Percentiles rank a stretch among this genome's conserved stretches.
phyloP scores from a whole-genome alignment of 2,329 filamentous ascomycete species.

The Bipolaris oryzae region DNA sequence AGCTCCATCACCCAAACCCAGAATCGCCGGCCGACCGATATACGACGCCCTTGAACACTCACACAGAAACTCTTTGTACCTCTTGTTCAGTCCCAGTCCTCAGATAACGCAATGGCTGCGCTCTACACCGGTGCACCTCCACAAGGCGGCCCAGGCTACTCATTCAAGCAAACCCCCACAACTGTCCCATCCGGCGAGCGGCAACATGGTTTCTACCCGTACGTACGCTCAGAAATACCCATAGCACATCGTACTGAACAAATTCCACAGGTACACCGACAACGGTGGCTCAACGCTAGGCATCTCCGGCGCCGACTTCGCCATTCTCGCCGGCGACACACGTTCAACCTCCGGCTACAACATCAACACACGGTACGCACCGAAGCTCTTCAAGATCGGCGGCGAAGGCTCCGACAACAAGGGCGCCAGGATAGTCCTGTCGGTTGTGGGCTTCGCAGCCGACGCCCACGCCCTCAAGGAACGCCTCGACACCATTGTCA shows the following conservation, averaged over 20 bases:
- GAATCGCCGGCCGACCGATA: slow-evolving; percentile 19
- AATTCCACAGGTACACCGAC: slow-evolving; percentile 78
- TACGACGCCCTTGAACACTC: slow-evolving; percentile 17
- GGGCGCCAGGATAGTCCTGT: slow-evolving; percentile 85
- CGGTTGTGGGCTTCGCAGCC: slow-evolving; percentile 93
- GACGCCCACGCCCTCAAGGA: slow-evolving; percentile 94
- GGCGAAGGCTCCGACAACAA: slow-evolving; percentile 85
- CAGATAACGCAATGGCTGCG: slow-evolving; percentile 56
- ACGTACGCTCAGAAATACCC: slow-evolving; percentile 46
- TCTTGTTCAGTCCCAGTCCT: background rate
- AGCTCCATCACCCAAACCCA: slow-evolving; percentile 34
- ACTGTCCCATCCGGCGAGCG: slow-evolving; percentile 56
- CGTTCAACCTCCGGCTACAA: slow-evolving; percentile 92
- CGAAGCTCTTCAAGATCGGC: slow-evolving; percentile 97
- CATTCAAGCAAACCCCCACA: slow-evolving; percentile 61
- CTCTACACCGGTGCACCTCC: slow-evolving; percentile 58
- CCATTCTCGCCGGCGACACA: slow-evolving; percentile 96
- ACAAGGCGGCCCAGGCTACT: slow-evolving; percentile 63
- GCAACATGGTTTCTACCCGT: slow-evolving; percentile 93
- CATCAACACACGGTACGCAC: slow-evolving; percentile 95
- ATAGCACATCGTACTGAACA: slow-evolving; percentile 23
- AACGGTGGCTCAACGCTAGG: slow-evolving; percentile 96
- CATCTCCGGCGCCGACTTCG: slow-evolving; percentile 91
- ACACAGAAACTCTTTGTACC: slow-evolving; percentile 10
- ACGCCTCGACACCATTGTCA: slow-evolving; percentile 90